A percentile compares a stretch with the other conserved stretches of the same genome.
Conservation (phyloP, 2,329 filamentous ascomycete species). For the Pseudocercospora crystallina region DNA sequence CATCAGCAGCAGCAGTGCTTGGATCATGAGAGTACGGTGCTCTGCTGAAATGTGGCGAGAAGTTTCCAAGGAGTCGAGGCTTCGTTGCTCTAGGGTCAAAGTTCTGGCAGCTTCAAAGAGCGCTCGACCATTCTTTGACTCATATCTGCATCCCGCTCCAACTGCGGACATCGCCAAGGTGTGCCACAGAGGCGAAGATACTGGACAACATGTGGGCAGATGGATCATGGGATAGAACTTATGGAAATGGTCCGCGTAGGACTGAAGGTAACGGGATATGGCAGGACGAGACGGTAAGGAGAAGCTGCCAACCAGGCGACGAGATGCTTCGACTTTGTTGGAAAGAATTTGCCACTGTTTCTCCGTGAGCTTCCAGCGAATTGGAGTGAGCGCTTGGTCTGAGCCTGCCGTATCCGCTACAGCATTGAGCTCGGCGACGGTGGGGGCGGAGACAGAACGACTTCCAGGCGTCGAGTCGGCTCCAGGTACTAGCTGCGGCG, state of each 20-base stretch:
- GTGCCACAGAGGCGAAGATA: conserved; percentile 33
- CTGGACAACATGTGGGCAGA: conserved; percentile 34
- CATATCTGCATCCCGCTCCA: conserved; percentile 38
- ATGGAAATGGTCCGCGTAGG: conserved; percentile 26
- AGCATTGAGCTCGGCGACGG: neutral
- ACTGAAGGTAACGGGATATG: conserved; percentile 9
- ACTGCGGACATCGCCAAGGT: conserved; percentile 36
- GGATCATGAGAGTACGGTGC: neutral
- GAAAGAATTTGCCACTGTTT: neutral
- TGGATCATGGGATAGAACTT: conserved; percentile 38
- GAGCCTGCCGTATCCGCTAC: neutral
- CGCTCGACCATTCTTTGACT: conserved; percentile 31
- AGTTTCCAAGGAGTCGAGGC: too few species aligned
- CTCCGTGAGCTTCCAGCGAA: neutral
- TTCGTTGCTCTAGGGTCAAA: conserved; percentile 26
- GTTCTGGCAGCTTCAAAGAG: conserved; percentile 34
- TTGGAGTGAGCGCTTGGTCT: neutral
- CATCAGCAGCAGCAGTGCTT: conserved; percentile 33
- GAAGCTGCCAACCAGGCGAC: too few species aligned
- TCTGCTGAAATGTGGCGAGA: too few species aligned
- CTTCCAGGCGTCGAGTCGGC: too few species aligned
- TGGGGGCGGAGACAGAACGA: too few species aligned
- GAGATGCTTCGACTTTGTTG: too few species aligned
- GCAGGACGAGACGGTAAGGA: conserved; percentile 2
- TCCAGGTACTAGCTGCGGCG: too few species aligned